Base-by-base conservation (phyloP, 495 filamentous ascomycete species). In the Podospora australis region DNA sequence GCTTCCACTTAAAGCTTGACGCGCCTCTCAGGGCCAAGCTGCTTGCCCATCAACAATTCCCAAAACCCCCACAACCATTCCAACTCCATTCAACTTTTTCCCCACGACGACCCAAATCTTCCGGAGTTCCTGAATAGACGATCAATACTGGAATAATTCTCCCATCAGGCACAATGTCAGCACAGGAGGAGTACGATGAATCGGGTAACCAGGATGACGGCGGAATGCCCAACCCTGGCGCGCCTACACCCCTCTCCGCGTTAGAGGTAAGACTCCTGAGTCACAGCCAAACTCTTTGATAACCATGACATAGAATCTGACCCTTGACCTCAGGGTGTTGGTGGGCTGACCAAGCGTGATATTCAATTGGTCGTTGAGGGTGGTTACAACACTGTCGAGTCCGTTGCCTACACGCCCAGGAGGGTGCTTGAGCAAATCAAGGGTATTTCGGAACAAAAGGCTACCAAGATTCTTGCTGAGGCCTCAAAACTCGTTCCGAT, bases 391-490 rank as follows among this genome's bases (percentile, higher is more conserved):
- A 98, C 92, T 3, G 88, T 98, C 16, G 92, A 98, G 65, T 81
- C 89, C 0, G 82, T 98, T 29, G 92, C 92, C 26, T 98, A 97
- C 65, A 96, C 92, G 70, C 91, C 94, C 6, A 82, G 82, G 54
- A 80, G 90, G 58, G 65, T 85, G 24, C 68, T 98, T 9, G 90
- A 97, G 57, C 88, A 91, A 55, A 90, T 98, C 61, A 97, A 97
- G 66, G 91, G 91, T 48, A 96, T 98, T 30, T 97, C 92, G 10
- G 90, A 96, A 66, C 83, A 90, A 57, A 98, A 98, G 63, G 94
- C 94, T 3, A 82, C 78, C 17, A 97, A 97, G 62, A 79, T 98
- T n/a, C 75, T 98, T 13, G 82, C 82, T 6, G 92, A 97, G 94
- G 92, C 91, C 20, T 88, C 89, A 13, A 97, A 96, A 66, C 77